Evolutionary conservation across 176 grass and related monocot genomes (phyloP).

Genomic region (Phoenix roebelenii): DNA sequence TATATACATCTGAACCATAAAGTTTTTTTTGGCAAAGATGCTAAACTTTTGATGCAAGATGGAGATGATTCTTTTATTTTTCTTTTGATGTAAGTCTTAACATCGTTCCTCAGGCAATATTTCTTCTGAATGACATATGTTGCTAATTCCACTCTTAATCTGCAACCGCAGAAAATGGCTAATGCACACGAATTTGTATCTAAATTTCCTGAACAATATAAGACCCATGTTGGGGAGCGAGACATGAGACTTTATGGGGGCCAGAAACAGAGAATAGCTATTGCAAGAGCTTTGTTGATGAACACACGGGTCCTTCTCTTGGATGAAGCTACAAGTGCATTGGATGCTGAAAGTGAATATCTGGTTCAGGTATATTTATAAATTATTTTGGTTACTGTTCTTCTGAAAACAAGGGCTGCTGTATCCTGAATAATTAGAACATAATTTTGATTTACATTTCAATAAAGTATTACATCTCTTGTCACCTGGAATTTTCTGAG

Average conservation of each 20-base stretch:
- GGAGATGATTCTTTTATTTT: neutral
- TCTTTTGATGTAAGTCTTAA: constrained; percentile 52
- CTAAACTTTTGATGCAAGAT: too few relatives aligned
- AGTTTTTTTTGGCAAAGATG: too few relatives aligned
- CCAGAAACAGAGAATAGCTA: constrained; percentile 95
- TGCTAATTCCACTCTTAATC: neutral
- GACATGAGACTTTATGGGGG: constrained; percentile 83
- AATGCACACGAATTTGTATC: constrained; percentile 88
- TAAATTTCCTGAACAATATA: constrained; percentile 76
- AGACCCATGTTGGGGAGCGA: constrained; percentile 77
- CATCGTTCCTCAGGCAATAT: neutral
- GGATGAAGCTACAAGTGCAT: constrained; percentile 95
- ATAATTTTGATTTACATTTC: too few relatives aligned
- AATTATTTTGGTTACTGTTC: too few relatives aligned
- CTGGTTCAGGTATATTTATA: constrained; percentile 70
- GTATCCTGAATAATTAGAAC: too few relatives aligned
- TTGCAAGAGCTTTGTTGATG: constrained; percentile 97
- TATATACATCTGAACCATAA: too few relatives aligned
- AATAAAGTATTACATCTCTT: too few relatives aligned
- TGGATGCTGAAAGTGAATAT: constrained; percentile 96
- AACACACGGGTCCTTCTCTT: constrained; percentile 85
- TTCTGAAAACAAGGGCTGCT: too few relatives aligned
- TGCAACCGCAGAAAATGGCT: constrained; percentile 73
- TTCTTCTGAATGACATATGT: neutral
- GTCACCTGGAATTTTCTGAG: too few relatives aligned